Evolutionary conservation across 2,329 filamentous ascomycete genomes (phyloP).

Genomic region (Boeremia lycopersici): DNA sequence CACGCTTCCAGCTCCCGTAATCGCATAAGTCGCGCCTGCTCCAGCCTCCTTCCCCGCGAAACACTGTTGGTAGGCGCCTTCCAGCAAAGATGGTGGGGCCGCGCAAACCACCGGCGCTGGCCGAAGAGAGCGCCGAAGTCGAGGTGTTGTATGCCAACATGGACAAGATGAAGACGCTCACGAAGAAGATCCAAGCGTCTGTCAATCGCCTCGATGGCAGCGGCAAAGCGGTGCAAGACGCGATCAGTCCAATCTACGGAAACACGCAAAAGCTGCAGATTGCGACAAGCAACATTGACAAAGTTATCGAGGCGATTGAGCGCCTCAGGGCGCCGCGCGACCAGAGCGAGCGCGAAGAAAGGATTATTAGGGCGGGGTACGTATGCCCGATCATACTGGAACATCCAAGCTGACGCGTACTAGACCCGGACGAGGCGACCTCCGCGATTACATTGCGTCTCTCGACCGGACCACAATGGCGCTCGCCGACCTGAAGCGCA

Average conservation of each 20-base stretch:
- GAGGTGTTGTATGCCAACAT: conserved; percentile 72
- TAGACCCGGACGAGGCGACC: conserved; percentile 64
- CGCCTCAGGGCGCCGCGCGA: conserved; percentile 88
- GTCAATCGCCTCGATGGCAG: conserved; percentile 83
- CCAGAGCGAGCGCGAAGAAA: conserved; percentile 88
- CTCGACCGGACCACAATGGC: conserved; percentile 87
- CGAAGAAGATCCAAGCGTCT: conserved; percentile 93
- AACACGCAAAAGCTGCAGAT: conserved; percentile 89
- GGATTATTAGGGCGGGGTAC: conserved; percentile 81
- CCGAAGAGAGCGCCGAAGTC: conserved; percentile 71
- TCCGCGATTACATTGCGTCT: conserved; percentile 85
- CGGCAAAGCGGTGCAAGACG: conserved; percentile 88
- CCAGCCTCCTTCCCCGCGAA: conserved; percentile 10
- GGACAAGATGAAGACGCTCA: conserved; percentile 90
- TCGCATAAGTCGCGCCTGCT: background rate
- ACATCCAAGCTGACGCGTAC: background rate
- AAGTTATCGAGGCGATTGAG: conserved; percentile 84
- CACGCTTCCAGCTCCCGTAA: background rate
- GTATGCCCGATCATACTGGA: conserved; percentile 13
- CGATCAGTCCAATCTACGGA: conserved; percentile 88
- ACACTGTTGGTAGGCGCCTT: conserved; percentile 26
- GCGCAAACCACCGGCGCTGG: conserved; percentile 61
- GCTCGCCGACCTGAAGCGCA: conserved; percentile 81
- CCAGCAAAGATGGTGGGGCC: conserved; percentile 57
- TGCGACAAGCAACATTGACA: conserved; percentile 88